Base-by-base conservation (phyloP, 139 green algal species). In the Chlorella sp. region DNA sequence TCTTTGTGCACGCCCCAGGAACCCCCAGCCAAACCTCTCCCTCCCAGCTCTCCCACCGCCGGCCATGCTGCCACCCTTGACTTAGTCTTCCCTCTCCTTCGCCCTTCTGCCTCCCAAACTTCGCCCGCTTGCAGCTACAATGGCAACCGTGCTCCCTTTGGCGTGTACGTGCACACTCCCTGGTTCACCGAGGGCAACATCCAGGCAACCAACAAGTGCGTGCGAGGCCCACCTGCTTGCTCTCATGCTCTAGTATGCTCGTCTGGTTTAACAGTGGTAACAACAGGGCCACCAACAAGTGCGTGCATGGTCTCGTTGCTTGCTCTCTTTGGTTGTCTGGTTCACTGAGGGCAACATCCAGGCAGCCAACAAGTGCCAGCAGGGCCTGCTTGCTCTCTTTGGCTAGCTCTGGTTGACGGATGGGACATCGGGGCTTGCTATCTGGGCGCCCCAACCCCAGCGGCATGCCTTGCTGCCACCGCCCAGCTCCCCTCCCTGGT, bases 131-230 rank as follows among this genome's bases (percentile, higher is more conserved):
- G 79, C 79, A 81, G 66, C 68, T 88, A 81, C 68, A 34, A 88
- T 32, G 90, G 90, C 60, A 92, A 92, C 76, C 79, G 90, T 39
- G 60, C 85, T 0, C 85, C 85, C 40, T 91, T 88, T 39, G 84
- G 84, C 26, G 32, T 92, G 18, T 91, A 89, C 30, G 4, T 88
- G 2, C 90, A 92, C 88, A 89, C 84, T 16, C 85, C 86, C 28
- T 92, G 86, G 90, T 61, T 86, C 34, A 88, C 37, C 39, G 69
- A 89, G 42, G 57, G 78, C n/a, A 76, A 40, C 53, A 87, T 82
- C 32, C 42, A 81, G 39, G 84, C 53, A 34, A 87, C 76, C 30
- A 86, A 86, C 57, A 57, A 57, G 48, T 57, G 48, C 48, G 48
- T 57, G 48, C 48, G 9, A 9, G 48, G 48, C 9, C 48, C 48